Percentiles rank a stretch among this genome's conserved stretches.
phyloP scores from a whole-genome alignment of 352 stramenopile species.

The Phytophthora kernoviae region DNA sequence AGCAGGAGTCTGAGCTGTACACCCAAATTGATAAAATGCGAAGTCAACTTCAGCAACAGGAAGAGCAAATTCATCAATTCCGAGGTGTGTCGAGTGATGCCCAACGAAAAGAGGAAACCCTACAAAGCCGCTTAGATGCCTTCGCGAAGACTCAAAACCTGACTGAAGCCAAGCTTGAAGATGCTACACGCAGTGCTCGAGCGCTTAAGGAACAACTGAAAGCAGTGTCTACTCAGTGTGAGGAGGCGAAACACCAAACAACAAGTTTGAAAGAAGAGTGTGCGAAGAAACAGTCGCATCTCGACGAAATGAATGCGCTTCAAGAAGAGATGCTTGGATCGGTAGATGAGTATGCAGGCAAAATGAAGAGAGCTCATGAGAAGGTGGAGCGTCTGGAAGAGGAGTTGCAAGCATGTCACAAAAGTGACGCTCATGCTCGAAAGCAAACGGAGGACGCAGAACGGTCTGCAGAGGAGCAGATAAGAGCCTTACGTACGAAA shows the following conservation, averaged over 20 bases:
- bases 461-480: constrained; percentile 12
- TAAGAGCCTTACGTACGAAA: constrained; percentile 4
- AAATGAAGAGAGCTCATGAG: constrained; percentile 29
- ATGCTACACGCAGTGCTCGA: constrained; percentile 23
- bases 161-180: constrained; percentile 29
- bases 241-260: constrained; percentile 21
- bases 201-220: constrained; percentile 21
- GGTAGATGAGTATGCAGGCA: constrained; percentile 51
- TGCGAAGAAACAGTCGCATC: constrained; percentile 31
- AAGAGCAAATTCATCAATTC: constrained; percentile 18
- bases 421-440: constrained; percentile 8
- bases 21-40: constrained; percentile 34
- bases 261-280: constrained; percentile 23
- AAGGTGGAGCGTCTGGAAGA: constrained; percentile 36
- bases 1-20: constrained; percentile 36
- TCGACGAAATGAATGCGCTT: constrained; percentile 67
- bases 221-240: constrained; percentile 14
- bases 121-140: constrained; percentile 24
- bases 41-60: constrained; percentile 33
- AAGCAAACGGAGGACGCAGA: constrained; percentile 19
- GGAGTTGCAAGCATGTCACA: constrained; percentile 16
- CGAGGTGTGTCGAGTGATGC: constrained; percentile 16
- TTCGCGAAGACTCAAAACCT: constrained; percentile 32
- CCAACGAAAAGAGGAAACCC: constrained; percentile 21
- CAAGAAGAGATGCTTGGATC: constrained; percentile 73